Base-by-base conservation (phyloP, 768 basidiomycete genomes). In the Mycena albidolilacea region DNA sequence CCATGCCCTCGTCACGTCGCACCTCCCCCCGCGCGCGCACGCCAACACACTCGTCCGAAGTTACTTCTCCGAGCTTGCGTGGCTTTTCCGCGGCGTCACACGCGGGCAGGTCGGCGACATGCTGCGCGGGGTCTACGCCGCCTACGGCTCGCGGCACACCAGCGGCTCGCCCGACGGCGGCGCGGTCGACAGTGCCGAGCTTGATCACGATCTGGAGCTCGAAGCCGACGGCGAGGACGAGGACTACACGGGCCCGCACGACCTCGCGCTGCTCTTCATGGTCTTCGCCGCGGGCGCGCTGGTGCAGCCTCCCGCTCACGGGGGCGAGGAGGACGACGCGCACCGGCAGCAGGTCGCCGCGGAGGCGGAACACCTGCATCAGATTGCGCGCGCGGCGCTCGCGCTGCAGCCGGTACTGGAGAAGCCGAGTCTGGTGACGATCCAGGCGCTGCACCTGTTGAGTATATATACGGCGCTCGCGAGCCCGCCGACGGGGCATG, bases 391-490 rank as follows among this genome's bases (percentile, higher is more conserved):
- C 17, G 91, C 90, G 0, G 91, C 92, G 2, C 81, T 95, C n/a
- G 86, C 88, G 57, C 81, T 93, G 14, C 91, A 92, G 75, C 86
- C 92, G 0, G 88, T 94, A 30, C 80, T 94, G 52, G 93, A 93
- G 81, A 91, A 92, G 75, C 93, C 93, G 11, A 89, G 90, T 0
- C 80, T 92, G 55, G 89, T 90, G 30, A 93, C 93, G 30, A 90
- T 94, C 39, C 93, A 94, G 80, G 83, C 89, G 8, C 81, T 94
- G 19, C 91, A 92, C 79, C 78, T 94, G 73, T 84, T 91, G 82
- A 91, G 92, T 77, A 87, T 92, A 10, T 93, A 92, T 78, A 90
- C 90, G 67, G 90, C 88, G 19, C 90, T 93, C 91, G 67, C 59
- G 38, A 37, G 17, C 2, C 48, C 11, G 17, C 62, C 72, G 7